Percentiles rank a stretch among this genome's conserved stretches.
phyloP scores from a whole-genome alignment of 78 protist genomes.

The Dictyostelium brefeldianum region DNA sequence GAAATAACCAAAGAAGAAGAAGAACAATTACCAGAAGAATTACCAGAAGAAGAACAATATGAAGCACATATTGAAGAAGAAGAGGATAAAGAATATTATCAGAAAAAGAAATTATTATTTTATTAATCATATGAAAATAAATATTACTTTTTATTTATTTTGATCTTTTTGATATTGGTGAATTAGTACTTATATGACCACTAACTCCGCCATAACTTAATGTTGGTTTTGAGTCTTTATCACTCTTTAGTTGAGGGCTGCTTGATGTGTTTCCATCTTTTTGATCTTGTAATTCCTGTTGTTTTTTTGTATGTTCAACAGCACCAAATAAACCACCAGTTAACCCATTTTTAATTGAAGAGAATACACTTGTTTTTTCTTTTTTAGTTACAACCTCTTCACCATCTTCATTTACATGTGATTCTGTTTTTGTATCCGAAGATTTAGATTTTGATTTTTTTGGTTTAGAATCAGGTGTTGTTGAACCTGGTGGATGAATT shows the following conservation, averaged over 20 bases:
- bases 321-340: neutral
- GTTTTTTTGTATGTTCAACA: neutral
- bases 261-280: neutral
- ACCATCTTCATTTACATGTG: too few species aligned
- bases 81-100: too few species aligned
- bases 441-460: too few species aligned
- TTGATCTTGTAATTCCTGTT: neutral
- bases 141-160: neutral
- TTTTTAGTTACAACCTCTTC: too few species aligned
- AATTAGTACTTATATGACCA: neutral
- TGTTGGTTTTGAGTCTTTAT: neutral
- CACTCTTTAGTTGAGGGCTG: neutral
- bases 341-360: neutral
- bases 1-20: neutral
- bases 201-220: neutral
- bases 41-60: neutral
- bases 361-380: neutral
- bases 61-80: constrained; percentile 1
- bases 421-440: too few species aligned
- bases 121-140: too few species aligned
- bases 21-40: neutral
- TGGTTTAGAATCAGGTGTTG: neutral
- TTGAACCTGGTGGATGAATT: neutral
- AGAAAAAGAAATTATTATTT: too few species aligned
- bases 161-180: constrained; percentile 20